Evolutionary conservation across 495 filamentous ascomycete genomes (phyloP), one percentile per base, ranked within the genome.

Genomic region (Hypoxylon subgilvum): DNA sequence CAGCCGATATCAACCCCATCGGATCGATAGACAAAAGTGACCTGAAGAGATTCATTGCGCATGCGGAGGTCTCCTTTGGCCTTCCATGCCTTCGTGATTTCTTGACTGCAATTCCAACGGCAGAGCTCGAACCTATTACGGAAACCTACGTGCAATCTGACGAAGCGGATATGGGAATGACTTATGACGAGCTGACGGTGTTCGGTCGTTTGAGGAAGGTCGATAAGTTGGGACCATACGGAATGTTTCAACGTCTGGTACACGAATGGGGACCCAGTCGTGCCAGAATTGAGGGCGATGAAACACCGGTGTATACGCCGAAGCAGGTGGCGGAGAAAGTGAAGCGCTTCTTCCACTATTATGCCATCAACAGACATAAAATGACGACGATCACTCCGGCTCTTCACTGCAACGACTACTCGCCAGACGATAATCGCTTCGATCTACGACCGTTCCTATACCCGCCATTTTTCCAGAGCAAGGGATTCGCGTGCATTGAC

Each of bases 111-210:
- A 77, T 81, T 0, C 91, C 91, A 0, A 94, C 90, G 2, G 91
- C 91, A 1, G 91, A 96, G 69, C 80, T 96, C 0, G 88, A 92
- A 61, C 92, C 92, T 9, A 86, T 91, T 21, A 89, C 89, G 1
- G 71, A 82, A 0, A 75, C 72, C 12, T 88, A 89, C 61, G 80
- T 85, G 14, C 84, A 89, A 59, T 74, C 68, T 18, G 86, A 95
- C 67, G 91, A 96, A 72, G 87, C 76, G 1, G 59, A 65, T 32
- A 65, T 64, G 69, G 69, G 72, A 21, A 74, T 84, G 71, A 84
- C 81, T 0, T 85, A 86, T 35, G 71, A 72, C 17, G 82, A 86
- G 44, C 72, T 82, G 7, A 77, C 78, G 8, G 70, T 79, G 8
- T 88, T 88, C 61, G 87, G 58, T 3, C 53, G 48, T 3, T 74